These are phyloP conservation scores for Royoungia palumana DNA, from an alignment of 768 basidiomycete species.

Conservation along the genomic window DNA sequence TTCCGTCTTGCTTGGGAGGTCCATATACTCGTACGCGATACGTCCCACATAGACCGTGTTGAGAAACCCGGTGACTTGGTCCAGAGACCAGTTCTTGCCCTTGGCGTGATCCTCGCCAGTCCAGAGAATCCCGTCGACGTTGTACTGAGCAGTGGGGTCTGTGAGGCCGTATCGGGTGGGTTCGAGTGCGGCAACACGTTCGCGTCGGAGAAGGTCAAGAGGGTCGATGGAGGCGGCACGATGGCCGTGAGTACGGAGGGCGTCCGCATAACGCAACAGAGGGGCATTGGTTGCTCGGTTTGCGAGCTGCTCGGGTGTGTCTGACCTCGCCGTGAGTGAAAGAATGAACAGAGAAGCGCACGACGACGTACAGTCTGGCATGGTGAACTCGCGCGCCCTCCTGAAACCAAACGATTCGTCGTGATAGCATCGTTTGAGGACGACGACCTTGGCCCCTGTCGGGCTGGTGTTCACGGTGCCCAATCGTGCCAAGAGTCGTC, in stretches of 20 bases:
- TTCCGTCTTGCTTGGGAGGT: slow-evolving; percentile 81
- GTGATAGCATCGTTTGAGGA: slow-evolving; percentile 49
- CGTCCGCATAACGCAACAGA: slow-evolving; percentile 84
- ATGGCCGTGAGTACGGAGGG: slow-evolving; percentile 81
- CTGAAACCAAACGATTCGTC: slow-evolving; percentile 81
- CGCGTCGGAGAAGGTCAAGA: slow-evolving; percentile 80
- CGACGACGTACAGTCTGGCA: slow-evolving; percentile 65
- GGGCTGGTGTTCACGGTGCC: background rate
- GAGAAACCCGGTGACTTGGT: slow-evolving; percentile 67
- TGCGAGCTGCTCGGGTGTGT: slow-evolving; percentile 59
- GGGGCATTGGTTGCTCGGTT: slow-evolving; percentile 73
- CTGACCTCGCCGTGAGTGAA: slow-evolving; percentile 33
- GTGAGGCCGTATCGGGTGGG: slow-evolving; percentile 73
- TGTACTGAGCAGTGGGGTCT: slow-evolving; percentile 51
- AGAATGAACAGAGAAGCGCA: background rate
- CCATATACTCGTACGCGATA: slow-evolving; percentile 93
- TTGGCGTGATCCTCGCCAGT: slow-evolving; percentile 33
- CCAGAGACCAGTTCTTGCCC: slow-evolving; percentile 59
- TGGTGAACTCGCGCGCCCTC: slow-evolving; percentile 54
- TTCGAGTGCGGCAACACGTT: slow-evolving; percentile 72
- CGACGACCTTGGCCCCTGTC: slow-evolving; percentile 16
- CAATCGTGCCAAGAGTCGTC: slow-evolving; percentile 8
- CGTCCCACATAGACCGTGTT: slow-evolving; percentile 74
- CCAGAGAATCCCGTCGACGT: slow-evolving; percentile 84
- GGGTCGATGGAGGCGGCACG: slow-evolving; percentile 86